A percentile compares a stretch with the other conserved stretches of the same genome.
Conservation (phyloP, 805 yeast genomes). For the Tetrapisispora namnaoensis region DNA sequence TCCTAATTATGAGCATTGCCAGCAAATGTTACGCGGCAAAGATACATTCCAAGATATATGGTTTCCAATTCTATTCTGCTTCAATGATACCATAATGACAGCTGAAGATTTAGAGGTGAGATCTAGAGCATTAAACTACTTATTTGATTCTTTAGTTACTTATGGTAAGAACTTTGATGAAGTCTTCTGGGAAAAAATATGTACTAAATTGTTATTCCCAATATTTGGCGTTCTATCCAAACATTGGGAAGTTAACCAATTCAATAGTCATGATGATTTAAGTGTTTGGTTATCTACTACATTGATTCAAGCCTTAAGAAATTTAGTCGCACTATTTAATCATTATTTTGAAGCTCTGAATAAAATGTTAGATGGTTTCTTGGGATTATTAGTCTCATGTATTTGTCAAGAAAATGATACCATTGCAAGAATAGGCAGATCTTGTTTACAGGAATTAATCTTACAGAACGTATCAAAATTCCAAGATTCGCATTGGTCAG, state of each 20-base stretch:
- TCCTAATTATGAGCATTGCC: conserved; percentile 11
- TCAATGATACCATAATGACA: conserved; percentile 82
- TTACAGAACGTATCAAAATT: conserved; percentile 66
- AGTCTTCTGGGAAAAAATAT: conserved; percentile 74
- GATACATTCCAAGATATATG: conserved; percentile 50
- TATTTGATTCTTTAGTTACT: conserved; percentile 72
- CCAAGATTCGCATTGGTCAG: conserved; percentile 59
- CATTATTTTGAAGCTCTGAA: conserved; percentile 73
- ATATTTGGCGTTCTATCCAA: conserved; percentile 72
- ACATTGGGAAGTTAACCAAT: conserved; percentile 63
- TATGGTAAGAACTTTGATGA: conserved; percentile 69
- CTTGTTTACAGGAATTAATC: conserved; percentile 73
- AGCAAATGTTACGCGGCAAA: conserved; percentile 26
- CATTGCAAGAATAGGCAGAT: conserved; percentile 86
- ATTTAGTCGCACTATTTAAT: conserved; percentile 72
- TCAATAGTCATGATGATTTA: conserved; percentile 66
- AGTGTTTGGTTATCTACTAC: conserved; percentile 97
- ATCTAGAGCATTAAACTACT: conserved; percentile 70
- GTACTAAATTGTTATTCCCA: conserved; percentile 75
- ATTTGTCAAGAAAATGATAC: conserved; percentile 96
- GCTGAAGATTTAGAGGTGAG: conserved; percentile 93
- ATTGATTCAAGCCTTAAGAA: conserved; percentile 86
- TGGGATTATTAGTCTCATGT: conserved; percentile 72
- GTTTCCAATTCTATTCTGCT: conserved; percentile 81
- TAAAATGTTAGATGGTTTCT: conserved; percentile 65